Percentiles rank a stretch among this genome's conserved stretches.
Conservation (phyloP, 1,284 basidiomycete genomes). For the Cystobasidium slooffiae region DNA sequence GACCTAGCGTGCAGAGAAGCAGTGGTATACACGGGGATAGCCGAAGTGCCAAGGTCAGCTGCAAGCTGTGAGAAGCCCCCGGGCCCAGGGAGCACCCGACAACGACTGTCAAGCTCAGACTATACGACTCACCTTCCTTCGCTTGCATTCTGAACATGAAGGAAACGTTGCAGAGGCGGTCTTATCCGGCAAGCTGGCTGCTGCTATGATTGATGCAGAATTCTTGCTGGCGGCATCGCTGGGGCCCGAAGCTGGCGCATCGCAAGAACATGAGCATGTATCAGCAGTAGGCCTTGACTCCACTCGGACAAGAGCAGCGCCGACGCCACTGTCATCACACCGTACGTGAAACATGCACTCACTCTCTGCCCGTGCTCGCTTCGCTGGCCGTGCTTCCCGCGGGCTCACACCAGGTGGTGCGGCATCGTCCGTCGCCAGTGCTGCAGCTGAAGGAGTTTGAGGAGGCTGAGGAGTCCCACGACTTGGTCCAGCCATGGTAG, state of each 20-base stretch:
- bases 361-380: constrained; percentile 3
- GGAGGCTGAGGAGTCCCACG: neutral
- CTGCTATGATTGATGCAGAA: too few species aligned
- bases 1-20: neutral
- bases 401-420: neutral
- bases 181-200: constrained; percentile 12
- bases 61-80: neutral
- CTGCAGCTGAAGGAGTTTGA: neutral
- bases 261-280: too few species aligned
- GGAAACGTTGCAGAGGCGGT: constrained; percentile 19
- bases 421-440: neutral
- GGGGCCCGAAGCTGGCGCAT: too few species aligned
- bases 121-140: constrained; percentile 7
- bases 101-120: too few species aligned
- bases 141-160: constrained; percentile 24
- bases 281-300: too few species aligned
- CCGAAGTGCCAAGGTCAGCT: neutral
- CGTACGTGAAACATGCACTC: neutral
- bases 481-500: too few species aligned
- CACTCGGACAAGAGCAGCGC: too few species aligned
- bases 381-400: constrained; percentile 1
- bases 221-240: too few species aligned
- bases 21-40: neutral
- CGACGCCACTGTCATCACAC: neutral
- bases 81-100: neutral